Evolutionary conservation across 164 flowering plant genomes (phyloP), one percentile per base, ranked within the genome.

Genomic region (Stephania cephalantha): DNA sequence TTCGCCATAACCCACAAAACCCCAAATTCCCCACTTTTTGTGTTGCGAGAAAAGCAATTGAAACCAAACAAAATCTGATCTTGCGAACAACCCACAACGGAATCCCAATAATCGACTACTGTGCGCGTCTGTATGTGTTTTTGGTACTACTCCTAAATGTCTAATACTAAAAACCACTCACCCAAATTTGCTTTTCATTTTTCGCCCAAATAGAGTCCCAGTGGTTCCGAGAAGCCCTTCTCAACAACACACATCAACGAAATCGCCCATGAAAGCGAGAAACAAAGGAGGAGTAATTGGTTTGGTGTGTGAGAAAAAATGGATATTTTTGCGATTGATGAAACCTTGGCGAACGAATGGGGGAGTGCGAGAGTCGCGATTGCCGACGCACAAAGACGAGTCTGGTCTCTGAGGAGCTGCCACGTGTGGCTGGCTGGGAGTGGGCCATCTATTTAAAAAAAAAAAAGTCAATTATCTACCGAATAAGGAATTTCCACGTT

Each of bases 11-110:
- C 42, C 42, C 0, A 35, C 42, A 35, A 64, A 73, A 9, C 46
- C 72, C 71, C 53, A 72, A 65, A 74, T 25, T 8, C 70, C 71
- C 71, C 30, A 73, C 75, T 17, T 77, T 42, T 72, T 4, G 42
- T 4, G 0, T 35, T 35, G 42, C 42, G 20, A 10, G 58, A 72
- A 70, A 30, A 69, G n/a, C 53, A 12, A 55, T 0, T 18, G 44
- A 65, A n/a, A 45, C 12, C 64, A 29, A 58, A 55, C 22, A 48
- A 78, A 65, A 61, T 63, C 52, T 7, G 52, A 78, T 69, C n/a
- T 48, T 74, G 20, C 48, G n/a, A 15, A 29, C 71, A 71, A 30
- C 48, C 58, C 45, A 70, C n/a, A 71, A 52, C 20, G 74, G 12
- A 11, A 71, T 48, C 55, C 74, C 12, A 67, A 77, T 31, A 58